Base-by-base conservation (phyloP, 2,329 filamentous ascomycete species). In the Microdochium paspali region DNA sequence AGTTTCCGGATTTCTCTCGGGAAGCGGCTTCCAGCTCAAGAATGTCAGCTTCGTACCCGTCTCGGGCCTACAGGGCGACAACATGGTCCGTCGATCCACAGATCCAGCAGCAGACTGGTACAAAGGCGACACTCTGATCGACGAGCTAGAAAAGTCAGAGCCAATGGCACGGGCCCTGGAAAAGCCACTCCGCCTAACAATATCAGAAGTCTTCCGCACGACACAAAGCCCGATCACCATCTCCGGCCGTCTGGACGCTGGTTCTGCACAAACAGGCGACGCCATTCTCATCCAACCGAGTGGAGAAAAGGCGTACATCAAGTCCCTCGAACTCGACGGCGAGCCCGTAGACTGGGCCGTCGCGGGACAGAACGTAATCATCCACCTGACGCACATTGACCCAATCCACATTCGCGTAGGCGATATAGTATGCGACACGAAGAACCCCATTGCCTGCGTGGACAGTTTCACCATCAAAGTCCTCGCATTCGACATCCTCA, bases 41-140 rank as follows among this genome's bases (percentile, higher is more conserved):
- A 87, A 93, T 53, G 76, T 96, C 47, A 82, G 80, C 20, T 95
- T 95, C 58, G 77, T 98, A 3, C 93, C 93, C 0, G 89, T 93
- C 49, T 95, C 90, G 0, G 93, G 93, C 1, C 76, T 97, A 1
- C 82, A 83, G 39, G 93, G 93, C 32, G 89, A 91, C 57, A 97
- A 98, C 60, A 82, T 98, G 46, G 79, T 82, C 10, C 72, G 69
- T 25, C 73, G 69, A 48, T 76, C 80, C 1, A 71, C 72, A 28
- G 73, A 77, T 49, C 66, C 69, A 26, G 73, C 73, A 3, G 77
- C 80, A 23, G 71, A 77, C 2, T 98, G 94, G 94, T 95, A 96
- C 60, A 76, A 67, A 0, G 89, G 90, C 1, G 72, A 76, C 1
- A 94, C 89, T 0, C 70, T 98, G 2, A 76, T 98, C 10, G 80